phyloP scores from a whole-genome alignment of 371 early-diverging fungal species.

The Mortierella sp. region DNA sequence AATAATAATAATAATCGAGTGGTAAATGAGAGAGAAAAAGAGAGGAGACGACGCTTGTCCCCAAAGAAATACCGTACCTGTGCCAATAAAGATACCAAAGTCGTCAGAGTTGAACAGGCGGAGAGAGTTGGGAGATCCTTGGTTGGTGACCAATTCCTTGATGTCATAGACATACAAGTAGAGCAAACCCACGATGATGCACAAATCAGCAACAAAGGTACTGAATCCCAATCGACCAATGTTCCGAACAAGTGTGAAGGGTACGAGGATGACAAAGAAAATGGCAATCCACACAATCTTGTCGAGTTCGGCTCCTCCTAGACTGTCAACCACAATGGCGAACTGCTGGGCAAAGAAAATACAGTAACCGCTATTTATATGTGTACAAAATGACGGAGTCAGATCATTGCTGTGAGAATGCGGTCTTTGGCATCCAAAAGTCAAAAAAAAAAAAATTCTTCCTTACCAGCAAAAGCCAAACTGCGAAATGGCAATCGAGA shows the following conservation, averaged over 20 bases:
- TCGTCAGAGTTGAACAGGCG: constrained; percentile 63
- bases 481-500: constrained; percentile 89
- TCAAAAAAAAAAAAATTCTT: too few relatives aligned
- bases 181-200: constrained; percentile 84
- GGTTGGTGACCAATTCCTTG: constrained; percentile 62
- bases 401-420: too few relatives aligned
- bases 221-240: constrained; percentile 87
- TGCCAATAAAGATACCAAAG: constrained; percentile 89
- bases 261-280: constrained; percentile 78
- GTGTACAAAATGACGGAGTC: neutral
- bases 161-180: constrained; percentile 88
- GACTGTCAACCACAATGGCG: constrained; percentile 44
- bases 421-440: too few relatives aligned
- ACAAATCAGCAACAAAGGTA: constrained; percentile 87
- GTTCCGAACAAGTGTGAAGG: constrained; percentile 87
- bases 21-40: too few relatives aligned
- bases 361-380: constrained; percentile 33
- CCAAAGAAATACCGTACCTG: constrained; percentile 51
- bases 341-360: constrained; percentile 52
- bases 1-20: too few relatives aligned
- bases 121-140: constrained; percentile 50
- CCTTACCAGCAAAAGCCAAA: constrained; percentile 92
- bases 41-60: too few relatives aligned
- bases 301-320: constrained; percentile 40
- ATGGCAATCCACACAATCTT: constrained; percentile 69